phyloP scores from a whole-genome alignment of 148 eudicot species.

The Rheum nobile region DNA sequence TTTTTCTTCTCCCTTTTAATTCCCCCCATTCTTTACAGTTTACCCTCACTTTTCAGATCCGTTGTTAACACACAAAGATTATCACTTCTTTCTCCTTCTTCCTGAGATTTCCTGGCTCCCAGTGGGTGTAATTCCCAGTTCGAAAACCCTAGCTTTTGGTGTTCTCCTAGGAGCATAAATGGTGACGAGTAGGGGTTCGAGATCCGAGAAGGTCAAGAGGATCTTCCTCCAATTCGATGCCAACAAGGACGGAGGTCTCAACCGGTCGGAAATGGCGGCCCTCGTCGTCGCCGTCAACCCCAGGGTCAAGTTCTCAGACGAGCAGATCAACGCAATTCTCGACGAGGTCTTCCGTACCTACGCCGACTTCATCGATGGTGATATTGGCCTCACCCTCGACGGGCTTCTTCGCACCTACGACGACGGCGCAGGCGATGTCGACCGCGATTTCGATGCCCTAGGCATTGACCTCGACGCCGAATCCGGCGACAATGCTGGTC shows the following conservation, averaged over 20 bases:
- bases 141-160: not conserved
- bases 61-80: not conserved
- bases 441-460: conserved; percentile 85
- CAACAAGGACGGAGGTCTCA: conserved; percentile 73
- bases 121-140: not conserved
- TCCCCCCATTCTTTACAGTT: not conserved
- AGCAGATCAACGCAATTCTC: conserved; percentile 82
- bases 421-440: conserved; percentile 98
- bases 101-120: not conserved
- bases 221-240: conserved; percentile 79
- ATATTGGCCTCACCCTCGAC: conserved; percentile 63
- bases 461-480: conserved; percentile 32
- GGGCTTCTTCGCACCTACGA: conserved; percentile 88
- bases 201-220: conserved; percentile 78
- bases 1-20: not conserved
- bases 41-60: not conserved
- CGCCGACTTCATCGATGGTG: conserved; percentile 64
- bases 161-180: not conserved
- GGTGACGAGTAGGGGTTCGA: conserved; percentile 39
- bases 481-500: not conserved
- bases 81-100: not conserved
- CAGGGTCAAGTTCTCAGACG: conserved; percentile 84
- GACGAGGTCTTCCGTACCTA: conserved; percentile 93
- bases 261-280: conserved; percentile 82
- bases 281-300: conserved; percentile 96